phyloP scores from a whole-genome alignment of 2,329 filamentous ascomycete genomes.

The Cryphonectria parasitica region DNA sequence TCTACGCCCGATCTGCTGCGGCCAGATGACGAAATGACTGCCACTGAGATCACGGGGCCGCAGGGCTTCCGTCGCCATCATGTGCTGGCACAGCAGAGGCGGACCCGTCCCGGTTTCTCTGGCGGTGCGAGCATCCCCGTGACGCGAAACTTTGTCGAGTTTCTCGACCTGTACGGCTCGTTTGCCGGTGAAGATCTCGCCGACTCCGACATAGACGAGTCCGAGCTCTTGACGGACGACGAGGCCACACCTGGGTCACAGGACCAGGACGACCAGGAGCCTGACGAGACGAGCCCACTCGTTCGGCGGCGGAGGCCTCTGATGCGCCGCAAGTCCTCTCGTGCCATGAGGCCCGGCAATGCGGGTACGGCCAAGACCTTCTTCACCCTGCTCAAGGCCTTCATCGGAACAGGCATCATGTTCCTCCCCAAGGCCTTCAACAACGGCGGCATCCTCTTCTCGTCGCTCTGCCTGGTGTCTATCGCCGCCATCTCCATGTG shows the following conservation, averaged over 20 bases:
- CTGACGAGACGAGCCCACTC: constrained; percentile 62
- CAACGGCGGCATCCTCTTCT: constrained; percentile 78
- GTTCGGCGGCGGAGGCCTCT: constrained; percentile 58
- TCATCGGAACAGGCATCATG: constrained; percentile 81
- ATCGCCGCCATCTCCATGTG: constrained; percentile 69
- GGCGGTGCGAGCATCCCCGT: constrained; percentile 48
- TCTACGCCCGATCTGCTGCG: constrained; percentile 22
- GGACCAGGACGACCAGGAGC: constrained; percentile 38
- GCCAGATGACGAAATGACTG: constrained; percentile 26
- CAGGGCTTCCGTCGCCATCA: constrained; percentile 56
- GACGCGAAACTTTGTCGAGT: constrained; percentile 73
- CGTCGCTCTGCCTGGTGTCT: constrained; percentile 66
- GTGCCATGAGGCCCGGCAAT: constrained; percentile 56
- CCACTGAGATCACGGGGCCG: constrained; percentile 46
- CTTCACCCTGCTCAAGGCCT: constrained; percentile 78
- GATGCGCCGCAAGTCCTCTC: constrained; percentile 44
- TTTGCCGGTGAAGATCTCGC: constrained; percentile 75
- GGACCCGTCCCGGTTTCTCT: constrained; percentile 33
- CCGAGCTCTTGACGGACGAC: constrained; percentile 40
- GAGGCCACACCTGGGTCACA: constrained; percentile 44
- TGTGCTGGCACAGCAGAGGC: constrained; percentile 41
- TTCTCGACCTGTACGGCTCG: constrained; percentile 74
- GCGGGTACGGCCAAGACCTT: constrained; percentile 74
- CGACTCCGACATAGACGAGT: constrained; percentile 63
- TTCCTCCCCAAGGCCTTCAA: constrained; percentile 79